These are phyloP conservation scores for Plasmodium relictum DNA, from an alignment of 169 alveolate genomes.

Conservation along the genomic window DNA sequence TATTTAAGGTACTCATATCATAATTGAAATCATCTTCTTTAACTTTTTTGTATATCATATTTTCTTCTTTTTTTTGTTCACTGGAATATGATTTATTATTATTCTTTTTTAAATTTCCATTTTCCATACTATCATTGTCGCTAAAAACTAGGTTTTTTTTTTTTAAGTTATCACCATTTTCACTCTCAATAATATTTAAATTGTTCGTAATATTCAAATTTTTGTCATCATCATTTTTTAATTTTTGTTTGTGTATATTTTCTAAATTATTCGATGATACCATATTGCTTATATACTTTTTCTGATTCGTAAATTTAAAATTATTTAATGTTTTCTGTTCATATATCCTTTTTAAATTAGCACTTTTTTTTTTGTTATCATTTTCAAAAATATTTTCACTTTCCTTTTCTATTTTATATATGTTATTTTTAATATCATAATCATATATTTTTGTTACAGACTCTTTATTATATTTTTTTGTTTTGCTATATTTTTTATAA, in stretches of 20 bases:
- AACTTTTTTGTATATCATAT: background rate
- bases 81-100: background rate
- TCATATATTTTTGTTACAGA: too few species aligned
- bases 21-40: constrained; percentile 51
- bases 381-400: background rate
- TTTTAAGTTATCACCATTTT: too few species aligned
- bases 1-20: constrained; percentile 25
- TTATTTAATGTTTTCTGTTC: background rate
- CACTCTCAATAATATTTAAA: background rate
- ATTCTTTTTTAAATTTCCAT: background rate
- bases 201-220: background rate
- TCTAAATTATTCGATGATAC: constrained; percentile 1
- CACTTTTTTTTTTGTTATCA: background rate
- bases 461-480: too few species aligned
- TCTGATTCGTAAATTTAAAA: background rate
- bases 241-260: background rate
- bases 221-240: background rate
- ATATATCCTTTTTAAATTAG: background rate
- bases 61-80: constrained; percentile 4
- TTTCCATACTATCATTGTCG: too few species aligned
- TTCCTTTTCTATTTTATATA: background rate
- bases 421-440: background rate
- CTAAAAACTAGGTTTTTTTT: too few species aligned
- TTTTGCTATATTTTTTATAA: too few species aligned
- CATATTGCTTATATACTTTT: constrained; percentile 1